Conservation (phyloP, 2,329 filamentous ascomycete genomes). For the Trichoderma koningiopsis region DNA sequence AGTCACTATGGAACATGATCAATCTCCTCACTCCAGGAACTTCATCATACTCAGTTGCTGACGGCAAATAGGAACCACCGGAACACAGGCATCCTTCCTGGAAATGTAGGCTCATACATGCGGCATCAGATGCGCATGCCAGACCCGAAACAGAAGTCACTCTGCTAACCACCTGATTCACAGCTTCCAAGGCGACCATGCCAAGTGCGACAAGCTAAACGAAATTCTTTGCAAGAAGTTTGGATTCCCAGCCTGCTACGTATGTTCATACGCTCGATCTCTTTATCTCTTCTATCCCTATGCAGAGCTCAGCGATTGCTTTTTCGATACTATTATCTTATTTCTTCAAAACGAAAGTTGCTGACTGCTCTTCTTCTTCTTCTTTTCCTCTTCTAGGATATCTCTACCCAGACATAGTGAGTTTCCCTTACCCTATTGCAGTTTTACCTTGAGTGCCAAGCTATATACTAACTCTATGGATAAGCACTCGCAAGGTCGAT, state of each 20-base stretch:
- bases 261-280: neutral
- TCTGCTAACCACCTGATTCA: neutral
- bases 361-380: neutral
- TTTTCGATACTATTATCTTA: neutral
- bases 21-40: neutral
- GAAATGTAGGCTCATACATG: constrained; percentile 29
- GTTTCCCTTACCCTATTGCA: neutral
- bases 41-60: neutral
- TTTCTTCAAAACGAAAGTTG: neutral
- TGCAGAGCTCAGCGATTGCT: neutral
- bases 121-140: neutral
- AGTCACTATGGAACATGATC: neutral
- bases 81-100: constrained; percentile 75
- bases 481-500: constrained; percentile 73
- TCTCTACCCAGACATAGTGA: constrained; percentile 66
- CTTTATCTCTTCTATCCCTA: neutral
- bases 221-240: constrained; percentile 57
- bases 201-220: constrained; percentile 58
- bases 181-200: constrained; percentile 49
- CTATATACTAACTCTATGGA: neutral
- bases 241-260: constrained; percentile 55
- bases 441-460: neutral
- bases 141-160: constrained; percentile 8
- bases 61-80: constrained; percentile 57
- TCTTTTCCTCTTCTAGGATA: neutral